Conservation (phyloP, 345 rosid genomes). For the Hypericum androsaemum region DNA sequence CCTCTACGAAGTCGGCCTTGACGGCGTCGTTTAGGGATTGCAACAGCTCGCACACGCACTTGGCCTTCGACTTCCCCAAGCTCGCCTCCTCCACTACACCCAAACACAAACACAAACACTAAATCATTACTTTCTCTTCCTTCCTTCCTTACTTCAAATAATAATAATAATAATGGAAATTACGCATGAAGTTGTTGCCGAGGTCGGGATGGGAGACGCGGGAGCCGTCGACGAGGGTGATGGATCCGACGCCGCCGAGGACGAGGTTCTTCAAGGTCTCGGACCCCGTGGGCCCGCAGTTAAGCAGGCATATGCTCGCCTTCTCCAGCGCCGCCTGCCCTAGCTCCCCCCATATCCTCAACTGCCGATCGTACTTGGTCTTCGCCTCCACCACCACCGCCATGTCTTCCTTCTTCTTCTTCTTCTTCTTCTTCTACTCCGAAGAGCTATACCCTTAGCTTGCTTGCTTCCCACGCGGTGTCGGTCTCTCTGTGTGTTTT, state of each 20-base stretch:
- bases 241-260: conserved; percentile 92
- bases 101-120: conserved; percentile 13
- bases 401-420: background rate
- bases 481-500: too few relatives aligned
- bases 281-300: conserved; percentile 97
- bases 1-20: conserved; percentile 94
- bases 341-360: conserved; percentile 95
- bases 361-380: conserved; percentile 88
- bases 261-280: conserved; percentile 95
- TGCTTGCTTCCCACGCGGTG: background rate
- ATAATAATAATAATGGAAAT: conserved; percentile 7
- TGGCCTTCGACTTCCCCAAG: conserved; percentile 78
- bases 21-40: conserved; percentile 98
- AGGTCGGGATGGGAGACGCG: conserved; percentile 80
- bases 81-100: conserved; percentile 63
- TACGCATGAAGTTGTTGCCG: conserved; percentile 96
- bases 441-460: background rate
- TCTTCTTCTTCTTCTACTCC: too few relatives aligned
- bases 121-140: too few relatives aligned
- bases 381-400: conserved; percentile 66
- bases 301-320: conserved; percentile 85
- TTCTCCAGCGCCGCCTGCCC: conserved; percentile 85
- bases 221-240: conserved; percentile 89
- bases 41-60: conserved; percentile 76
- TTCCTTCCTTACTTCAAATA: too few relatives aligned